Evolutionary conservation across 495 filamentous ascomycete genomes (phyloP), one percentile per base, ranked within the genome.

Genomic region (Talaromyces liani): DNA sequence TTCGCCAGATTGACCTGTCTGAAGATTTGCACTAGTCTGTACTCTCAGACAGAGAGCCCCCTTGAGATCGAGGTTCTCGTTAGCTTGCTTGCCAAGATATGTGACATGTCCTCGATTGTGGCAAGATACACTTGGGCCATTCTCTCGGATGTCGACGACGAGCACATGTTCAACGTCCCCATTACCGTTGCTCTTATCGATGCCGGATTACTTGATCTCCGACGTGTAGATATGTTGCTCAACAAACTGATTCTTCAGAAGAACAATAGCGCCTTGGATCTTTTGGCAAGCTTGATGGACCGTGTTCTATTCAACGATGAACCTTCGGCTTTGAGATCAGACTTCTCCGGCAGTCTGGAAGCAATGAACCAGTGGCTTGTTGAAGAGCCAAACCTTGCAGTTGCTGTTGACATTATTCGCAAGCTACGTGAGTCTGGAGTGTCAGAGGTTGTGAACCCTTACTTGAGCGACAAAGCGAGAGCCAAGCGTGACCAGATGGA

Each of bases 61-160:
- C 73, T 97, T 33, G 87, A 92, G 63, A 80, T 96, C 41, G 92
- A 98, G 71, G 84, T 91, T 51, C 81, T 97, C 14, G 91, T 92
- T 0, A 85, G 92, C 61, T 78, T 98, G 8, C 82, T 99, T 16
- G 82, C 88, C 61, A 87, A 87, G 62, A 75, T 96, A n/a, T 91
- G 89, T 71, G 85, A 91, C 65, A 84, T 93, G 69, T 90, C 88
- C 34, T 82, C 84, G 5, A 80, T 84, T 31, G 90, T 91, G 54
- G 85, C 85, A n/a, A 84, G 88, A n/a, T 86, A 91, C 36, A 85
- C 88, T 41, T 86, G 85, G 76, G 74, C 76, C 24, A 68, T 79
- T 7, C 81, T 92, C 33, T 86, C 89, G 29, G 80, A 79, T 57
- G 79, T 88, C 64, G 83, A 90, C 27, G 89, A 91, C 34, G 84